Evolutionary conservation across 164 flowering plant genomes (phyloP), one percentile per base, ranked within the genome.

Genomic region (Chloranthus sessilifolius): DNA sequence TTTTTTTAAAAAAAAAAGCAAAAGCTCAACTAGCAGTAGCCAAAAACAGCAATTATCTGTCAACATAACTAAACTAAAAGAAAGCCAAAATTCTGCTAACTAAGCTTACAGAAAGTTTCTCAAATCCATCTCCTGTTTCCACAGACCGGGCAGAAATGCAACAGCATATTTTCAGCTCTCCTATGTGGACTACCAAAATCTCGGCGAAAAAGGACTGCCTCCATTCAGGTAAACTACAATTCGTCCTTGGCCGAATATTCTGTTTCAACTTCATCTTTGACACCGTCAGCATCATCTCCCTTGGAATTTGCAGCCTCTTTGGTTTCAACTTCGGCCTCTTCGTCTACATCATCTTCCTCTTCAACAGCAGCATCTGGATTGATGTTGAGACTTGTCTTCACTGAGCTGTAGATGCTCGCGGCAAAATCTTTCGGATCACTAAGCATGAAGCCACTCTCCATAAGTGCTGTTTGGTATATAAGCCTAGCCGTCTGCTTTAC

Each of bases 371-470:
- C 92, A 63, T 92, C 91, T 7, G 95, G 85, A 55, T 74, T 82
- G 47, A 92, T 78, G 46, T 80, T 69, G 26, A 92, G 72, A 56
- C 89, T 73, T 16, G 66, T n/a, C 64, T 84, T 92, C 65, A 88
- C 96, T 0, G 94, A 74, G 50, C 54, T 59, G 56, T 92, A 84
- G 47, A 92, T 83, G 1, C 78, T 61, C n/a, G 79, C 69, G 6
- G 99, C 95, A 49, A 92, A 88, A 38, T 82, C 91, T 72, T 88
- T 83, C 21, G 96, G 96, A 43, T 88, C 95, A 23, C 14, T 52
- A 5, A 75, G 79, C 39, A 60, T 12, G 62, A 92, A 92, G 8
- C 99, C 99, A 59, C 96, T 88, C 72, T 88, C 96, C 86, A 88
- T 73, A 11, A 92, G 77, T 5, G 95, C 94, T 4, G 96, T 92